Evolutionary conservation across 148 eudicot genomes (phyloP).

Genomic region (Spergularia marina): DNA sequence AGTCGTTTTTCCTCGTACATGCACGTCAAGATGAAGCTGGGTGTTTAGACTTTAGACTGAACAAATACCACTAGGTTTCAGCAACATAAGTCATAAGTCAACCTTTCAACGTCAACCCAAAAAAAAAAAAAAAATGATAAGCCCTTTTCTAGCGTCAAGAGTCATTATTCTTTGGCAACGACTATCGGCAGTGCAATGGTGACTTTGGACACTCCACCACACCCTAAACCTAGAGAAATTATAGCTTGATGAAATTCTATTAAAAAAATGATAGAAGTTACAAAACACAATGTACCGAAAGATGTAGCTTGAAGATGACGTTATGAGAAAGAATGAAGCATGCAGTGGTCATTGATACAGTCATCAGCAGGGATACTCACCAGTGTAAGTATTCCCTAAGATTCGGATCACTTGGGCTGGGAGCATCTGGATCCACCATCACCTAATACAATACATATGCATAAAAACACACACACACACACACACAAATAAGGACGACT

Average conservation of each 20-base stretch:
- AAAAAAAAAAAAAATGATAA: neutral
- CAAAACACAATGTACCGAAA: neutral
- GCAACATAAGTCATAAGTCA: neutral
- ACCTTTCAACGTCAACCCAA: neutral
- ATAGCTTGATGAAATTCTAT: too few species aligned
- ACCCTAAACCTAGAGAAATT: too few species aligned
- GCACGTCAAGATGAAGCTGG: neutral
- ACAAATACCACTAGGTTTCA: neutral
- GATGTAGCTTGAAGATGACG: neutral
- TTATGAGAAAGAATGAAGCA: too few species aligned
- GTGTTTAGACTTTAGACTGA: neutral
- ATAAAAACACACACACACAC: neutral
- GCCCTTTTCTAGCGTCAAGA: neutral
- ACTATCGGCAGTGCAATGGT: too few species aligned
- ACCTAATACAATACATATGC: constrained; percentile 35
- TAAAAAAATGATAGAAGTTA: too few species aligned
- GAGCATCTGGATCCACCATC: constrained; percentile 97
- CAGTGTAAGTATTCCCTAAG: constrained; percentile 83
- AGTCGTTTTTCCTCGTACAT: constrained; percentile 9
- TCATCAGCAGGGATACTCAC: constrained; percentile 30
- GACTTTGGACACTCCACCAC: too few species aligned
- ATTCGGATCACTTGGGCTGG: constrained; percentile 81
- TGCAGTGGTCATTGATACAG: neutral
- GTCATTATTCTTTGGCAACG: too few species aligned
- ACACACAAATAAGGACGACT: neutral